Evolutionary conservation across 2,329 filamentous ascomycete genomes (phyloP).

Genomic region (Gaeumannomyces tritici): DNA sequence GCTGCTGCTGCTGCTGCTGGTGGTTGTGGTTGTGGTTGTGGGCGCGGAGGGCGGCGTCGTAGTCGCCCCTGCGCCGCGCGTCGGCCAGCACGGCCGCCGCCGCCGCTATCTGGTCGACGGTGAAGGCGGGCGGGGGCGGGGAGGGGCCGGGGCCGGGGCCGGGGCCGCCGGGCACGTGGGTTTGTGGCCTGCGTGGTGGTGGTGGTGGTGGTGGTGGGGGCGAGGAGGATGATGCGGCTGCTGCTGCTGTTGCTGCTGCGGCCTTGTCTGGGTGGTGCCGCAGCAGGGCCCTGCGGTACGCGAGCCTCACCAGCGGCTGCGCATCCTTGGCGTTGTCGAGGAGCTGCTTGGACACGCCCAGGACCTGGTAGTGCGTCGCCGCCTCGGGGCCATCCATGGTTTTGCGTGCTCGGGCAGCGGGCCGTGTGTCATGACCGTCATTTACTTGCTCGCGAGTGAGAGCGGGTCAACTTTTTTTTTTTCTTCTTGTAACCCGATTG

Average conservation of each 20-base stretch:
- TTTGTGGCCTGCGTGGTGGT: too few species aligned
- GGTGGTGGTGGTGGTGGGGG: too few species aligned
- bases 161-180: constrained; percentile 5
- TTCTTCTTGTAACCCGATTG: too few species aligned
- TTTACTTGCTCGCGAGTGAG: too few species aligned
- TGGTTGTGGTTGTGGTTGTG: neutral
- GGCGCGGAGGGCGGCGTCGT: constrained; percentile 38
- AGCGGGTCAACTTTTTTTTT: too few species aligned
- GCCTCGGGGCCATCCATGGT: constrained; percentile 11
- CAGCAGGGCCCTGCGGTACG: constrained; percentile 56
- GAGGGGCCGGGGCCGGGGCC: neutral
- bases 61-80: constrained; percentile 35
- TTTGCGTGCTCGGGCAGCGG: neutral
- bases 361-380: constrained; percentile 49
- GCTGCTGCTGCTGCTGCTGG: too few species aligned
- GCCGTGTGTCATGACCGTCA: neutral
- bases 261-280: constrained; percentile 57
- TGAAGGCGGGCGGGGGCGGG: constrained; percentile 21
- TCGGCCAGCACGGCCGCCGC: constrained; percentile 49
- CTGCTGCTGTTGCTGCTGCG: constrained; percentile 7
- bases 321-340: constrained; percentile 33
- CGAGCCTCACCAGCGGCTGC: constrained; percentile 44
- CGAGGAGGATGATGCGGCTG: too few species aligned
- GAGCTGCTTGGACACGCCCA: constrained; percentile 41
- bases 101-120: constrained; percentile 53